phyloP scores from a whole-genome alignment of 164 flowering plant genomes.

The Buxus sempervirens region DNA sequence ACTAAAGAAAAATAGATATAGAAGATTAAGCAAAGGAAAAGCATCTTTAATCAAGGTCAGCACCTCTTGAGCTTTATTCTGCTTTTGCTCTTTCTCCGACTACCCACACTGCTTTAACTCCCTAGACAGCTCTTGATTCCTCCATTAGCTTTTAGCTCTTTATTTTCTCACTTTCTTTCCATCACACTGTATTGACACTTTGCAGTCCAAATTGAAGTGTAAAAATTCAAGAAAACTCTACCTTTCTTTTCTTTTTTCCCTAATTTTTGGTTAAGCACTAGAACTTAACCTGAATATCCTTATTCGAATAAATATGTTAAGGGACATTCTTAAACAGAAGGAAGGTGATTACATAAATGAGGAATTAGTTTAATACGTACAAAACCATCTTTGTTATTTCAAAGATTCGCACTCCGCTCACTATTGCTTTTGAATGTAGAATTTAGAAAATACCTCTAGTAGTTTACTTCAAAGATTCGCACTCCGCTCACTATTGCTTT shows the following conservation, averaged over 20 bases:
- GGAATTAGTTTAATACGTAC: neutral
- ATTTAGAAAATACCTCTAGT: neutral
- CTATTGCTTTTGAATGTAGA: conserved; percentile 6
- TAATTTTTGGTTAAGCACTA: too few species aligned
- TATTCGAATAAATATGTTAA: neutral
- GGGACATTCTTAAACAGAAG: neutral
- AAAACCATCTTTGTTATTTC: neutral
- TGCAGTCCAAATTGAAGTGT: conserved; percentile 13
- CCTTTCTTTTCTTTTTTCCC: too few species aligned
- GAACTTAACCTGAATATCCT: neutral
- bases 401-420: neutral
- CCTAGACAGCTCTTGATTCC: too few species aligned
- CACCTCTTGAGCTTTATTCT: conserved; percentile 5
- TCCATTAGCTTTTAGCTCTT: neutral
- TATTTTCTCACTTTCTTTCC: conserved; percentile 2
- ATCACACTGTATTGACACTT: conserved; percentile 13
- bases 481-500: conserved; percentile 3
- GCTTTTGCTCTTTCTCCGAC: conserved; percentile 14
- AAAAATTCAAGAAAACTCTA: neutral
- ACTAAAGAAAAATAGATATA: neutral
- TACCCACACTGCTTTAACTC: neutral
- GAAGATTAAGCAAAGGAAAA: conserved; percentile 5
- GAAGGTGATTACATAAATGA: neutral
- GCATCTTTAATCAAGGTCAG: conserved; percentile 16
- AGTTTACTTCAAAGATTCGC: neutral